These are phyloP conservation scores for Corymbia citriodora DNA, from an alignment of 441 rosid species.

Conservation along the genomic window DNA sequence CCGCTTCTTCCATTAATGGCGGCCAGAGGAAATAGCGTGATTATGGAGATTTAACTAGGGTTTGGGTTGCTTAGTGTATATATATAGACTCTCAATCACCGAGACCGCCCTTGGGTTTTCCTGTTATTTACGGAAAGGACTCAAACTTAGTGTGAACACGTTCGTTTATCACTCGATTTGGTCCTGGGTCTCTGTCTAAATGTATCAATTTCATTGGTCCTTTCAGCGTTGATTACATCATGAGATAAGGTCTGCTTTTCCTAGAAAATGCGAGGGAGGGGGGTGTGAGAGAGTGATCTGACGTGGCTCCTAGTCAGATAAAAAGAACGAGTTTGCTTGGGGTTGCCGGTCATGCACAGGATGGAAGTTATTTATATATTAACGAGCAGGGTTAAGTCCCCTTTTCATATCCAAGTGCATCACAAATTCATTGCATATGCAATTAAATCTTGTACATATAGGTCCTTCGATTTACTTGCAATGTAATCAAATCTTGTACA, in stretches of 20 bases:
- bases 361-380: no score
- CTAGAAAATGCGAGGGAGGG: not conserved
- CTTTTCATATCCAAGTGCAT: no score
- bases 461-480: no score
- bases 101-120: not conserved
- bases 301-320: not conserved
- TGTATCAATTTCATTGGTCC: not conserved
- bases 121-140: not conserved
- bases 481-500: no score
- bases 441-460: no score
- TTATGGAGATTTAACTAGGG: not conserved
- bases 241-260: not conserved
- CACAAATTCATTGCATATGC: no score
- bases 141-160: not conserved
- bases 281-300: not conserved
- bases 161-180: not conserved
- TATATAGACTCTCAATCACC: not conserved
- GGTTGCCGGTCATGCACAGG: not conserved
- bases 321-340: not conserved
- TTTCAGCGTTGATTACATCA: not conserved
- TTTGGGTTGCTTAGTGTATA: not conserved
- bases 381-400: no score
- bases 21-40: not conserved
- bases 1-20: slow-evolving; percentile 24
- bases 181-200: not conserved